Percentiles rank a stretch among this genome's conserved stretches.
Evolutionary conservation across 139 green algal species (phyloP).

Genomic region (Micractinium sp.): DNA sequence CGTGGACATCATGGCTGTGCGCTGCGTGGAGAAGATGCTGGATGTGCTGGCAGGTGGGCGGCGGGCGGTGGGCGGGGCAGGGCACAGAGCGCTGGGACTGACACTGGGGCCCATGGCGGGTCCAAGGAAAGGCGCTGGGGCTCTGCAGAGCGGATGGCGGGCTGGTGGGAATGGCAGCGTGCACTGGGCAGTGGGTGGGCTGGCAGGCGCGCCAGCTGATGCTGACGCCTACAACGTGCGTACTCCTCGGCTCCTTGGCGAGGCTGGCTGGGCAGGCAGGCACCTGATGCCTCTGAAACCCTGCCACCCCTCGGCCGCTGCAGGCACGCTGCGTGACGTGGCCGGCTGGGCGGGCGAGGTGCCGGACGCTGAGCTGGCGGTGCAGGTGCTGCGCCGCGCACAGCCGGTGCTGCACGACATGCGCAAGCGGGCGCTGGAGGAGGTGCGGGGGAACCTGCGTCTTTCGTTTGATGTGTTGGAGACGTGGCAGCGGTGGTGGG

Average conservation of each 20-base stretch:
- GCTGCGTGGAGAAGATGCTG: conserved; percentile 38
- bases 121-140: too few species aligned
- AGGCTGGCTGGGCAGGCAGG: neutral
- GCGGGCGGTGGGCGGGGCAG: neutral
- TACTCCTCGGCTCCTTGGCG: too few species aligned
- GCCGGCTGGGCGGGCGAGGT: conserved; percentile 26
- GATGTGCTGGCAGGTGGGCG: conserved; percentile 26
- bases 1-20: conserved; percentile 29
- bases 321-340: neutral
- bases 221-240: too few species aligned
- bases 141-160: too few species aligned
- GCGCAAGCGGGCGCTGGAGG: neutral
- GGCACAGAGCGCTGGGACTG: neutral
- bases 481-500: too few species aligned
- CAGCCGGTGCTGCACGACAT: conserved; percentile 29
- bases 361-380: neutral
- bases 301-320: too few species aligned
- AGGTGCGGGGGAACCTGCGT: neutral
- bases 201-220: too few species aligned
- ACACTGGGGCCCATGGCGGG: too few species aligned
- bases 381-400: neutral
- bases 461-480: too few species aligned
- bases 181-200: too few species aligned
- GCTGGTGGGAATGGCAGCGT: neutral
- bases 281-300: neutral